These are phyloP conservation scores for Globisporangium rhizosaccharum DNA, from an alignment of 352 stramenopile species.

Conservation along the genomic window DNA sequence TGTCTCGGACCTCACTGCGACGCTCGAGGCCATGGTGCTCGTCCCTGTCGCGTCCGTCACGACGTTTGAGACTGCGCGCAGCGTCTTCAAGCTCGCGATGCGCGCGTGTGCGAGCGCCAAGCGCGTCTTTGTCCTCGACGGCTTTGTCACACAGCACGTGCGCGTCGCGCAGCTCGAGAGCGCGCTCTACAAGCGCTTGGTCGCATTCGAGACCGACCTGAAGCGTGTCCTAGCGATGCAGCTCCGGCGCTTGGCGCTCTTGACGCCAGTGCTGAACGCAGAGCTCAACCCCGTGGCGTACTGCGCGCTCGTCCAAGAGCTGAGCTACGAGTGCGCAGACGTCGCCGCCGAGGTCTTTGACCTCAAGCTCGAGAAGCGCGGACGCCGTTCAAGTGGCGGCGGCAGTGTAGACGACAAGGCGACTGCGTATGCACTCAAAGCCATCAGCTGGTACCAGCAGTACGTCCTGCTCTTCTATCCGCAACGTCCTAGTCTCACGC, in stretches of 20 bases:
- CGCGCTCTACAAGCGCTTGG: conserved; percentile 43
- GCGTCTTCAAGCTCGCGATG: conserved; percentile 62
- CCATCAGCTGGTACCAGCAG: conserved; percentile 64
- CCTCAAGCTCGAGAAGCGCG: conserved; percentile 47
- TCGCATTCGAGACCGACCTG: conserved; percentile 43
- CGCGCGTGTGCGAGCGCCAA: conserved; percentile 34
- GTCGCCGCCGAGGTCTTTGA: conserved; percentile 56
- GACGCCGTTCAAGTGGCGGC: conserved; percentile 5
- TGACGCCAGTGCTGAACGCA: conserved; percentile 38
- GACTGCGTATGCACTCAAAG: conserved; percentile 50
- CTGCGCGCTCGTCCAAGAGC: conserved; percentile 50
- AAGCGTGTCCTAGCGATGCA: conserved; percentile 70
- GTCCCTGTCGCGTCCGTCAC: conserved; percentile 30
- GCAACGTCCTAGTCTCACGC: neutral
- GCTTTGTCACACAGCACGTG: conserved; percentile 64
- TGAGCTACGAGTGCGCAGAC: conserved; percentile 62
- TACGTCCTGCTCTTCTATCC: conserved; percentile 69
- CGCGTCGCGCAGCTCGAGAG: conserved; percentile 54
- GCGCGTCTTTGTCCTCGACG: conserved; percentile 49
- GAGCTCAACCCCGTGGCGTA: conserved; percentile 53
- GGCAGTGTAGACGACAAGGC: conserved; percentile 24
- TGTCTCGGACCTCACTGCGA: neutral
- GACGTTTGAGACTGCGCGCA: conserved; percentile 43
- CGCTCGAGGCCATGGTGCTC: neutral
- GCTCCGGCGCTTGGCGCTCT: conserved; percentile 34